phyloP scores from a whole-genome alignment of 2,329 filamentous ascomycete species.

The Xylariaceae sp. region DNA sequence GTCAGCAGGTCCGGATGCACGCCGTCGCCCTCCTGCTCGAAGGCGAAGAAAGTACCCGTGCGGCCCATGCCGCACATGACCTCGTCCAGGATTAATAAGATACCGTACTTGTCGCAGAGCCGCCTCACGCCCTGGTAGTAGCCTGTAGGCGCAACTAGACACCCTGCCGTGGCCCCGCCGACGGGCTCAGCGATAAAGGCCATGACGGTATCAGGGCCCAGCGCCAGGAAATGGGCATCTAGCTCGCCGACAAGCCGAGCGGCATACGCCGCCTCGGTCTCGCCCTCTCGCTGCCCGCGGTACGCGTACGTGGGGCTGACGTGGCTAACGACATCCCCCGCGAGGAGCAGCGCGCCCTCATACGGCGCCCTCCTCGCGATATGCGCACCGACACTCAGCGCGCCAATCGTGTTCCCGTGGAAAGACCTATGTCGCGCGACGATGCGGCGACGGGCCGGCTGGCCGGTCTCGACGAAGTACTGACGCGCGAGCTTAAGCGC shows the following conservation, averaged over 20 bases:
- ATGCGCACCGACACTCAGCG: slow-evolving; percentile 58
- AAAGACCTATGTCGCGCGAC: slow-evolving; percentile 64
- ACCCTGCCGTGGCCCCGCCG: slow-evolving; percentile 61
- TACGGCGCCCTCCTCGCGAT: slow-evolving; percentile 55
- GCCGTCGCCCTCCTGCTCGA: slow-evolving; percentile 46
- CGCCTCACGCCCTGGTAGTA: slow-evolving; percentile 62
- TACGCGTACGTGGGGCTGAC: slow-evolving; percentile 64
- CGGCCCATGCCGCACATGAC: slow-evolving; percentile 57
- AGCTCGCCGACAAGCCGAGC: slow-evolving; percentile 59
- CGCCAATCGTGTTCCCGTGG: slow-evolving; percentile 65
- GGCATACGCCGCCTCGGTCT: slow-evolving; percentile 57
- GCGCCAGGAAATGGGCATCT: slow-evolving; percentile 58
- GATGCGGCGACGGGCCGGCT: slow-evolving; percentile 54
- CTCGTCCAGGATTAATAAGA: slow-evolving; percentile 64
- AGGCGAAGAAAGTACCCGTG: slow-evolving; percentile 49
- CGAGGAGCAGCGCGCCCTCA: slow-evolving; percentile 49
- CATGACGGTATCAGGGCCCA: slow-evolving; percentile 63
- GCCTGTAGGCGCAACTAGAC: slow-evolving; percentile 56
- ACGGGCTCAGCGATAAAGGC: slow-evolving; percentile 71
- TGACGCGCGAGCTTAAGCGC: slow-evolving; percentile 65
- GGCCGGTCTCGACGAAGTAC: slow-evolving; percentile 55
- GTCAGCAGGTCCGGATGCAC: slow-evolving; percentile 57
- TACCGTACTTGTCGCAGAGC: slow-evolving; percentile 61
- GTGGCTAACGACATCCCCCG: slow-evolving; percentile 43
- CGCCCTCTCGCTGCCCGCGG: slow-evolving; percentile 45